phyloP scores from a whole-genome alignment of 2,329 filamentous ascomycete species.

The Teratosphaeriaceae sp. region DNA sequence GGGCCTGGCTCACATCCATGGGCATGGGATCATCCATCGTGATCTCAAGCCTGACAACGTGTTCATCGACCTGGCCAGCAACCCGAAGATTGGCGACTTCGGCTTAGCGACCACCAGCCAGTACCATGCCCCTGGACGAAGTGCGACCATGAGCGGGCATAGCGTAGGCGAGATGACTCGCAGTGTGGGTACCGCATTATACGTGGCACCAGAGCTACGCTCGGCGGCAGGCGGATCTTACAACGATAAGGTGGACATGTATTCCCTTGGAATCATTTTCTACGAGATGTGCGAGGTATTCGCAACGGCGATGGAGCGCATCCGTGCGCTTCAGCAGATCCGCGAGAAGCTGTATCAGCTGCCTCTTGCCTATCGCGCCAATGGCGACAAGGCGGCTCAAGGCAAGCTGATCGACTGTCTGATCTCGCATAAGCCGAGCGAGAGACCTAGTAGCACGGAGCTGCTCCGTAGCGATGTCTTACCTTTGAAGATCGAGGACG shows the following conservation, averaged over 20 bases:
- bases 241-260: conserved; percentile 97
- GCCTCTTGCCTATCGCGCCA: conserved; percentile 63
- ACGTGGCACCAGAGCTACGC: conserved; percentile 86
- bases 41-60: conserved; percentile 97
- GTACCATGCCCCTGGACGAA: conserved; percentile 54
- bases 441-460: conserved; percentile 75
- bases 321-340: conserved; percentile 60
- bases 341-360: conserved; percentile 61
- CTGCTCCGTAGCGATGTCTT: conserved; percentile 80
- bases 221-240: conserved; percentile 70
- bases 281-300: conserved; percentile 85
- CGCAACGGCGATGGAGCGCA: conserved; percentile 57
- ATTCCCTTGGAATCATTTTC: conserved; percentile 92
- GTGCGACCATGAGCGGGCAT: conserved; percentile 25
- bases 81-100: conserved; percentile 95
- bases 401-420: conserved; percentile 72
- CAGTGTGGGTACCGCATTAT: conserved; percentile 72
- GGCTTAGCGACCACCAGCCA: conserved; percentile 88
- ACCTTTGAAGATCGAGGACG: conserved; percentile 86
- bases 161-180: conserved; percentile 57
- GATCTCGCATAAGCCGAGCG: conserved; percentile 72
- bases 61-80: conserved; percentile 85
- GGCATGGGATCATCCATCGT: conserved; percentile 85
- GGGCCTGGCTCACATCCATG: conserved; percentile 83
- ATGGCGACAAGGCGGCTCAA: conserved; percentile 61